Evolutionary conservation across 1,139 yeast genomes (phyloP).

Genomic region (Pichia sp.): DNA sequence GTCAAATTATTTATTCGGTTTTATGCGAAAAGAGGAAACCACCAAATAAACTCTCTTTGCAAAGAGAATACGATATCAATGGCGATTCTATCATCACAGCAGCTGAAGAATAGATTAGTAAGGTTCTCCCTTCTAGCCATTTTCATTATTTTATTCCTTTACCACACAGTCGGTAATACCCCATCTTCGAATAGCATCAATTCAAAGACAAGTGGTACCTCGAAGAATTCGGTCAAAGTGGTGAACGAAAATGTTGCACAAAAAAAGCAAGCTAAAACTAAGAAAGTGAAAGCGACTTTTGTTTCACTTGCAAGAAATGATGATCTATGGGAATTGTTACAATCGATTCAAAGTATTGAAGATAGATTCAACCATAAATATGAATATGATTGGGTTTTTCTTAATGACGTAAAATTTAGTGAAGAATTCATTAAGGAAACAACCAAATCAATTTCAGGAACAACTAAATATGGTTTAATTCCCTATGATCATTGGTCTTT

Average conservation of each 20-base stretch:
- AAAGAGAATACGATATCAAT: neutral
- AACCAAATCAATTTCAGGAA: conserved; percentile 32
- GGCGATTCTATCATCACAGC: neutral
- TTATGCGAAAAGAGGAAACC: no score
- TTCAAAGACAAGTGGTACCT: neutral
- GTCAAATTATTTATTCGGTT: no score
- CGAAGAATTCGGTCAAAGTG: neutral
- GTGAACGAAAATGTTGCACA: neutral
- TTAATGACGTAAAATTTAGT: conserved; percentile 45
- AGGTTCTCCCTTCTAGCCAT: neutral
- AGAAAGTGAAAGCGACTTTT: conserved; percentile 47
- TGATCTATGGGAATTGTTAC: conserved; percentile 49
- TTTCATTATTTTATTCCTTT: neutral
- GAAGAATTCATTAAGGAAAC: conserved; percentile 33
- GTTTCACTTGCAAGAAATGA: conserved; percentile 61
- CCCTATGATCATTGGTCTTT: conserved; percentile 40
- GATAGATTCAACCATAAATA: conserved; percentile 60
- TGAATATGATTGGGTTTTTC: conserved; percentile 67
- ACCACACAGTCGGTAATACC: neutral
- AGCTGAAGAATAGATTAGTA: neutral
- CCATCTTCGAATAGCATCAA: neutral
- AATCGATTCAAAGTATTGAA: conserved; percentile 57
- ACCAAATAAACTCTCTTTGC: no score
- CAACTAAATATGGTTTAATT: conserved; percentile 35
- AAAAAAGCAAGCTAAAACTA: neutral